A percentile compares a stretch with the other conserved stretches of the same genome.
Evolutionary conservation across 495 filamentous ascomycete genomes (phyloP).

Genomic region (Margaritispora aquatica): DNA sequence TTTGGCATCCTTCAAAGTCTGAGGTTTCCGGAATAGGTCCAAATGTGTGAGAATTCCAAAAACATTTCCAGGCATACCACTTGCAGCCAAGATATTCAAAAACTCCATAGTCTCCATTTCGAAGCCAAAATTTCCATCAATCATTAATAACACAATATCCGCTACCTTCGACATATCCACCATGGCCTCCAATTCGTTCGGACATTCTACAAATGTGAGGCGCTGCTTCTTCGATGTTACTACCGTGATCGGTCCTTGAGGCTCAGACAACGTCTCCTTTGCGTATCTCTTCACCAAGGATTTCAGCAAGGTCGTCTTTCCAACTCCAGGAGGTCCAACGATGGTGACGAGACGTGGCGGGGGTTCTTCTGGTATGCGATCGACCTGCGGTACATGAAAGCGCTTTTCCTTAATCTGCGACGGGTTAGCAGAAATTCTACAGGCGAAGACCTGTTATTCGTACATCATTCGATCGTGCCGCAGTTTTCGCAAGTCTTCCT

Average conservation of each 20-base stretch:
- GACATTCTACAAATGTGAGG: slow-evolving; percentile 93
- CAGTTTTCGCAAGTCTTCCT: slow-evolving; percentile 75
- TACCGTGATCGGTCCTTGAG: slow-evolving; percentile 86
- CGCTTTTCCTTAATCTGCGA: slow-evolving; percentile 85
- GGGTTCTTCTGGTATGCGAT: slow-evolving; percentile 92
- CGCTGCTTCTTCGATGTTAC: slow-evolving; percentile 90
- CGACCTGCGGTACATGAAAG: slow-evolving; percentile 90
- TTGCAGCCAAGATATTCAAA: slow-evolving; percentile 78
- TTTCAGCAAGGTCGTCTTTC: slow-evolving; percentile 62
- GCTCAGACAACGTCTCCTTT: slow-evolving; percentile 86
- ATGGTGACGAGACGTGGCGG: slow-evolving; percentile 87
- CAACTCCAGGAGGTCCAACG: slow-evolving; percentile 88
- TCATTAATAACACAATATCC: slow-evolving; percentile 94
- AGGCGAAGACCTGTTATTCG: neutral
- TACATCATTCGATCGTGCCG: slow-evolving; percentile 89
- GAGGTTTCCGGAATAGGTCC: slow-evolving; percentile 90
- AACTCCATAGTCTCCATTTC: slow-evolving; percentile 99
- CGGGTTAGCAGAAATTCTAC: neutral
- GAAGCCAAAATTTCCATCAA: slow-evolving; percentile 96
- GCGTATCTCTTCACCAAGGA: slow-evolving; percentile 91
- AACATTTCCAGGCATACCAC: slow-evolving; percentile 96
- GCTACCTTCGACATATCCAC: slow-evolving; percentile 94
- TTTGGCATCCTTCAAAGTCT: slow-evolving; percentile 81
- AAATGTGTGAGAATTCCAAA: slow-evolving; percentile 96
- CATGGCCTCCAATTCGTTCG: slow-evolving; percentile 89